Percentiles rank a stretch among this genome's conserved stretches.
phyloP scores from a whole-genome alignment of 208 protist genomes.

The Trypanosoma brucei region DNA sequence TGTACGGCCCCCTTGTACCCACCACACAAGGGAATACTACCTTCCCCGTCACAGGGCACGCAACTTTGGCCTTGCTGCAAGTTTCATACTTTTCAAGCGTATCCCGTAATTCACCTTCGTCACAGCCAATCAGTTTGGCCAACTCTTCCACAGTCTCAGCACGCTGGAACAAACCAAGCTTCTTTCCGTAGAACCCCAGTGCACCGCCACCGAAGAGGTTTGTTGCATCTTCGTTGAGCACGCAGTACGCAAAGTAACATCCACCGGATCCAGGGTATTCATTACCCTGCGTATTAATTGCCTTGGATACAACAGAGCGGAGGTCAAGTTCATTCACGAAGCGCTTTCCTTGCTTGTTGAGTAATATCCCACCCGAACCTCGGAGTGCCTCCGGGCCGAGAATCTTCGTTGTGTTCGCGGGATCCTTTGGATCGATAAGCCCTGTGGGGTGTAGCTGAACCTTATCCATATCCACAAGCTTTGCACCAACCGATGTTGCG shows the following conservation, averaged over 20 bases:
- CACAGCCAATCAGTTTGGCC: conserved; percentile 65
- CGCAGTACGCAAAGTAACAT: conserved; percentile 72
- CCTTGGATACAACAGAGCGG: conserved; percentile 91
- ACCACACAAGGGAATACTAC: conserved; percentile 69
- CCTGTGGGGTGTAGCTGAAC: conserved; percentile 96
- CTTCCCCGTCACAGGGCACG: conserved; percentile 72
- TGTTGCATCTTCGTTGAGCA: conserved; percentile 73
- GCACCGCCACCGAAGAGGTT: conserved; percentile 72
- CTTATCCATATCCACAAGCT: conserved; percentile 92
- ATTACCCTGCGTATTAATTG: conserved; percentile 77
- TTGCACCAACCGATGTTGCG: conserved; percentile 57
- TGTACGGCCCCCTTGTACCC: conserved; percentile 59
- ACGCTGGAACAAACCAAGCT: conserved; percentile 54
- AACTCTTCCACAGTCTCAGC: conserved; percentile 46
- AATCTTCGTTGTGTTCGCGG: conserved; percentile 82
- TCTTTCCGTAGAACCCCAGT: conserved; percentile 76
- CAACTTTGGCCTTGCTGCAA: conserved; percentile 24
- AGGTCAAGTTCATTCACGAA: conserved; percentile 95
- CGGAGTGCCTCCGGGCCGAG: conserved; percentile 94
- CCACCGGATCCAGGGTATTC: conserved; percentile 55
- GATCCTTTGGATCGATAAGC: conserved; percentile 91
- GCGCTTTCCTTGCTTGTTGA: conserved; percentile 88
- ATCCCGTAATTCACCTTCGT: conserved; percentile 20
- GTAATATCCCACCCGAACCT: conserved; percentile 91
- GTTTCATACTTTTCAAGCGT: conserved; percentile 66